These are phyloP conservation scores for Russula foetens DNA, from an alignment of 768 basidiomycete species.

Conservation along the genomic window DNA sequence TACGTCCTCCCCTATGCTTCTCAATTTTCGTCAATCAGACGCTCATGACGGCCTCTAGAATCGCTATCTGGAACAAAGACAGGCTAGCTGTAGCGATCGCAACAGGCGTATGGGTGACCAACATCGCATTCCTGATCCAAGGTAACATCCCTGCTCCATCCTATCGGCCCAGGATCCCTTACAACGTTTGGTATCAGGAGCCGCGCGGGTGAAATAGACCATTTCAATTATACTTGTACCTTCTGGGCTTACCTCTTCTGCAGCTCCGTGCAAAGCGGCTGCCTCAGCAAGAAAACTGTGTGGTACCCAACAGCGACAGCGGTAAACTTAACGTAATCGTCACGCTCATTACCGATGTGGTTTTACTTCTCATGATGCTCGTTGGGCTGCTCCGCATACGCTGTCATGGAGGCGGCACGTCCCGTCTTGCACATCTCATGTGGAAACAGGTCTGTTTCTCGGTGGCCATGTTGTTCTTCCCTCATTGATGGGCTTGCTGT, in stretches of 20 bases:
- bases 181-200: background rate
- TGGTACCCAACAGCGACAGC: background rate
- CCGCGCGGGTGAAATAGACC: background rate
- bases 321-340: background rate
- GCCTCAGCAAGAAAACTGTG: background rate
- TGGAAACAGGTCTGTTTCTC: background rate
- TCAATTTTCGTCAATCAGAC: too few relatives aligned
- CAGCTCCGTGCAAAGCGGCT: background rate
- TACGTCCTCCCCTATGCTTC: background rate
- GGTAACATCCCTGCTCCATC: background rate
- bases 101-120: background rate
- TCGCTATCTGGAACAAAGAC: background rate
- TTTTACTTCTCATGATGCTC: background rate
- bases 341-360: background rate
- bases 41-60: background rate
- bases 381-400: background rate
- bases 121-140: background rate
- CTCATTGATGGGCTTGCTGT: background rate
- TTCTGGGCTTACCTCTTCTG: background rate
- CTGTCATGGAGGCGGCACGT: background rate
- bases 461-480: background rate
- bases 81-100: background rate
- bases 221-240: background rate
- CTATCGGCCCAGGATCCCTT: background rate
- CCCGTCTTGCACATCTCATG: background rate